phyloP scores from a whole-genome alignment of 176 grass and related monocot species.

The Tuctoria greenei region DNA sequence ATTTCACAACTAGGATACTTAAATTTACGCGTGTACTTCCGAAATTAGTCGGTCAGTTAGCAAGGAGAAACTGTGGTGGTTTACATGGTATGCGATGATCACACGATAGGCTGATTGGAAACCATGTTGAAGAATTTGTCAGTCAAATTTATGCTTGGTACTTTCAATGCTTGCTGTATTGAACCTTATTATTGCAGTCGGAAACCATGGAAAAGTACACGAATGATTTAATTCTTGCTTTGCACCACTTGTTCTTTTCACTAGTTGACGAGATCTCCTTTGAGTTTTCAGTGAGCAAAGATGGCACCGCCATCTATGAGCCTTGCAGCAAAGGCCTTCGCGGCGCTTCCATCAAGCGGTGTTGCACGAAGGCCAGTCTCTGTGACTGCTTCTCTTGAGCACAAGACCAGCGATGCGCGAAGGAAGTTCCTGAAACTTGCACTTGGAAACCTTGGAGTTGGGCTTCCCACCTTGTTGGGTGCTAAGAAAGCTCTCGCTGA shows the following conservation, averaged over 20 bases:
- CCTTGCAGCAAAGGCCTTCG: constrained; percentile 51
- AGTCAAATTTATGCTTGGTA: too few species aligned
- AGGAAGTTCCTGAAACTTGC: constrained; percentile 85
- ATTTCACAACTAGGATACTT: background rate
- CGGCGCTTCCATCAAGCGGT: constrained; percentile 46
- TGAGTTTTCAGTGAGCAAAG: constrained; percentile 37
- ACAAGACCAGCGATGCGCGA: constrained; percentile 54
- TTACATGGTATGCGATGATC: background rate
- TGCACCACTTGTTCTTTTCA: background rate
- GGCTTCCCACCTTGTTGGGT: constrained; percentile 55
- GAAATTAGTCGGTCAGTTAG: background rate
- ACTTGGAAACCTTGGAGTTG: constrained; percentile 67
- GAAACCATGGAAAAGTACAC: too few species aligned
- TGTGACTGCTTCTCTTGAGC: constrained; percentile 60
- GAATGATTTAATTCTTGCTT: background rate
- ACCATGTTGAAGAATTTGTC: too few species aligned
- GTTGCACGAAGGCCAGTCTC: constrained; percentile 45
- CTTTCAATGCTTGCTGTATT: background rate
- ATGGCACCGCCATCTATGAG: constrained; percentile 73
- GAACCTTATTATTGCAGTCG: too few species aligned
- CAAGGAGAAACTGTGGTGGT: background rate
- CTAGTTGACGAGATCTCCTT: background rate
- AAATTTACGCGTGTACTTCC: background rate
- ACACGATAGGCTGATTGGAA: background rate
- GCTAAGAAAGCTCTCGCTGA: constrained; percentile 75